A percentile compares a stretch with the other conserved stretches of the same genome.
These are phyloP conservation scores for Podila epicladia DNA, from an alignment of 192 early-diverging fungal genomes.

Conservation along the genomic window DNA sequence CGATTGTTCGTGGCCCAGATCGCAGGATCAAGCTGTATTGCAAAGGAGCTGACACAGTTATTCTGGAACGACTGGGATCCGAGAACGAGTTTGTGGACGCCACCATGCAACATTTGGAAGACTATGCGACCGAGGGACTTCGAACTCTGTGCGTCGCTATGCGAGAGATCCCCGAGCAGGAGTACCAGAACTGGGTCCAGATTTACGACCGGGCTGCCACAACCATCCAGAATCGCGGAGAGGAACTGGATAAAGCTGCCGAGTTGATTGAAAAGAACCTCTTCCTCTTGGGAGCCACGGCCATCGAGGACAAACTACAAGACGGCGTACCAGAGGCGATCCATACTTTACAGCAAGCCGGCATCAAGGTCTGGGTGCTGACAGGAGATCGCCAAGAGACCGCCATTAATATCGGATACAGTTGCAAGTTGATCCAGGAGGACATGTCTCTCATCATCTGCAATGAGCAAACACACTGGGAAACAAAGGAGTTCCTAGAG, in stretches of 20 bases:
- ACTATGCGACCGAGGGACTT: conserved; percentile 95
- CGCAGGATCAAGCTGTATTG: conserved; percentile 91
- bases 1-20: conserved; percentile 87
- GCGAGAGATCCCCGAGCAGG: conserved; percentile 88
- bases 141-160: conserved; percentile 96
- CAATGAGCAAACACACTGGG: conserved; percentile 91
- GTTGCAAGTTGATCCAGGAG: conserved; percentile 95
- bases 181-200: conserved; percentile 85
- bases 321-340: conserved; percentile 99
- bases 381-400: conserved; percentile 99
- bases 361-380: conserved; percentile 97
- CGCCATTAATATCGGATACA: conserved; percentile 98
- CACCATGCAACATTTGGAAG: conserved; percentile 86
- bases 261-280: conserved; percentile 96
- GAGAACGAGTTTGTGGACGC: conserved; percentile 76
- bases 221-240: conserved; percentile 87
- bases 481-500: conserved; percentile 92
- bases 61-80: conserved; percentile 86
- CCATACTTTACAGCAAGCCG: conserved; percentile 92
- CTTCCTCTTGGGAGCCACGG: conserved; percentile 94
- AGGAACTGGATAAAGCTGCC: conserved; percentile 90
- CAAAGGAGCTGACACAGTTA: conserved; percentile 98
- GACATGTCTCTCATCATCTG: conserved; percentile 96
- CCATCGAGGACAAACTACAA: conserved; percentile 98
- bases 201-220: conserved; percentile 91